Percentiles rank a stretch among this genome's conserved stretches.
Conservation (phyloP, 495 filamentous ascomycete genomes). For the Penicillium pulvis region DNA sequence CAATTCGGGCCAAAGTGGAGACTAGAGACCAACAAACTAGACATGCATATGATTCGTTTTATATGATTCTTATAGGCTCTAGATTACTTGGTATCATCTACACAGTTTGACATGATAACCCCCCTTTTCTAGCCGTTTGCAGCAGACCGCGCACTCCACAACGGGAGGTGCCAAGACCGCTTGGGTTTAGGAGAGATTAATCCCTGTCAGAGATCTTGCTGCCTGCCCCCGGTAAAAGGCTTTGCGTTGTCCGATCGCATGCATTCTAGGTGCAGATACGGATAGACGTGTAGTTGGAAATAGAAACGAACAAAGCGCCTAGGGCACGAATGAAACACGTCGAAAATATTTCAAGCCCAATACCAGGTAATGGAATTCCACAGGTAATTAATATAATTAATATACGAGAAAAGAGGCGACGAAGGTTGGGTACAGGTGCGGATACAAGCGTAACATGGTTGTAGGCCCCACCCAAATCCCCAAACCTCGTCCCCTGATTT, state of each 20-base stretch:
- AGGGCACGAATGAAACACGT: background rate
- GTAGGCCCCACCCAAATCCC: conserved; percentile 2
- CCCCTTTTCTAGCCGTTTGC: conserved; percentile 17
- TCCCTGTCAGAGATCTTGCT: conserved; percentile 3
- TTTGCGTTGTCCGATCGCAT: conserved; percentile 16
- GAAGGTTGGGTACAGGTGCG: conserved; percentile 3
- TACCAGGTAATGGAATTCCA: too few species aligned
- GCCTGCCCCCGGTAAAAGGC: background rate
- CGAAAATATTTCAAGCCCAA: background rate
- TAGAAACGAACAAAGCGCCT: background rate
- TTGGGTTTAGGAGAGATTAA: conserved; percentile 1
- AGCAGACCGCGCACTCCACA: conserved; percentile 11
- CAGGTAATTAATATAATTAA: too few species aligned
- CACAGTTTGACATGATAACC: background rate
- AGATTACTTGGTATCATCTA: background rate
- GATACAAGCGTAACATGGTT: conserved; percentile 7
- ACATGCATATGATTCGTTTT: conserved; percentile 1
- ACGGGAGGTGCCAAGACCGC: conserved; percentile 24
- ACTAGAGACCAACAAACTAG: background rate
- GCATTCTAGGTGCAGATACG: conserved; percentile 13
- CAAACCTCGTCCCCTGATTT: conserved; percentile 12
- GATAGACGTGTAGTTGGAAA: background rate
- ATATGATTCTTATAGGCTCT: conserved; percentile 7
- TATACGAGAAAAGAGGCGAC: background rate
- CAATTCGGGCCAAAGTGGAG: conserved; percentile 4